phyloP scores from a whole-genome alignment of 2,329 filamentous ascomycete species.

The Colletotrichum sp. region DNA sequence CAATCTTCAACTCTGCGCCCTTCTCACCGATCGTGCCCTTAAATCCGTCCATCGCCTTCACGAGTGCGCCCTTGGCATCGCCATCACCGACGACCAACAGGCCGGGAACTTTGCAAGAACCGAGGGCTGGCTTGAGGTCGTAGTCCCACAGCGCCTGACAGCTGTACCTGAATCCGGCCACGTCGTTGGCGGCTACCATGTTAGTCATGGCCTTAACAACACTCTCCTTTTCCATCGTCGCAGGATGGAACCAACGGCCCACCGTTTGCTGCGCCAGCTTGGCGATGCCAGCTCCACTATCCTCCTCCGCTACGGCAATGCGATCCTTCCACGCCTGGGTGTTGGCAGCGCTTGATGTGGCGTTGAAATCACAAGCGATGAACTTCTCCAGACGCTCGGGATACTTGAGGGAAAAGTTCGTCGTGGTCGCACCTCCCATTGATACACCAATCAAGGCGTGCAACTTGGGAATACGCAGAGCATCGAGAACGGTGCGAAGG shows the following conservation, averaged over 20 bases:
- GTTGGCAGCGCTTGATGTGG: slow-evolving; percentile 73
- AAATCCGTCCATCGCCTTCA: slow-evolving; percentile 82
- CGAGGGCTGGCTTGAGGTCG: slow-evolving; percentile 65
- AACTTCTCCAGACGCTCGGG: slow-evolving; percentile 65
- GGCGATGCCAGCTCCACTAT: slow-evolving; percentile 62
- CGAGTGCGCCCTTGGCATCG: slow-evolving; percentile 74
- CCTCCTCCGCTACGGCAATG: slow-evolving; percentile 67
- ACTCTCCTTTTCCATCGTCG: slow-evolving; percentile 48
- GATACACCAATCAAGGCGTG: slow-evolving; percentile 77
- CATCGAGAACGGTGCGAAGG: slow-evolving; percentile 67
- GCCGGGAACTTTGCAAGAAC: slow-evolving; percentile 59
- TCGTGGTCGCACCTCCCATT: slow-evolving; percentile 79
- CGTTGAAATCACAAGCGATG: slow-evolving; percentile 81
- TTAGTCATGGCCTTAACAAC: slow-evolving; percentile 63
- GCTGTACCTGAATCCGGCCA: slow-evolving; percentile 71
- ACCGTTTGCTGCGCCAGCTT: slow-evolving; percentile 75
- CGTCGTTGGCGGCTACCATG: slow-evolving; percentile 72
- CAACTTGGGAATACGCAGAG: slow-evolving; percentile 71
- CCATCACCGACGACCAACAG: slow-evolving; percentile 75
- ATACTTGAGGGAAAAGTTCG: slow-evolving; percentile 74
- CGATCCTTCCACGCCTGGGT: slow-evolving; percentile 81
- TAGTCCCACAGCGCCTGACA: slow-evolving; percentile 77
- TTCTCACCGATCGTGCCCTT: slow-evolving; percentile 58
- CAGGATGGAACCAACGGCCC: slow-evolving; percentile 77
- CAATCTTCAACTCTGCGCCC: slow-evolving; percentile 64